Evolutionary conservation across 108 stramenopile species (phyloP), one percentile per base, ranked within the genome.

Genomic region (Discostella pseudostelligera): DNA sequence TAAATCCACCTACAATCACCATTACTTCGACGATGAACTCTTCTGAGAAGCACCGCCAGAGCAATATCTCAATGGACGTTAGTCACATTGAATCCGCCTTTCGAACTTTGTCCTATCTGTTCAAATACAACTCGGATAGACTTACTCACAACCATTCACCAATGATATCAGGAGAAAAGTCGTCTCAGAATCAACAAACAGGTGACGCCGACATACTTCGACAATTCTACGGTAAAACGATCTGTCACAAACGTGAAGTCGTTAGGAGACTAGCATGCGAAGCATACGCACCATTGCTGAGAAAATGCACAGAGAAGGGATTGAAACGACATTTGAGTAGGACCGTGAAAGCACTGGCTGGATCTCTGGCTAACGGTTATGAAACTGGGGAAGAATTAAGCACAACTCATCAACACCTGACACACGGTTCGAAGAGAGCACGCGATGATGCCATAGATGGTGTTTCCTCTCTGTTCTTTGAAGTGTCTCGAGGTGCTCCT

Each of bases 11-110:
- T 9, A 11, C 54, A 45, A 11, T 61, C n/a, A 63, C 77, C 39
- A 26, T 59, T 25, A 69, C 79, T 43, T 74, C 79, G 9, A 59
- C 63, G 36, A 42, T 46, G 2, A 84, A 84, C 2, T 69, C 82
- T 16, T 77, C 70, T 44, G 69, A 81, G 25, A 64, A 72, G 36
- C 84, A 88, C 61, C 59, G 65, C 16, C 70, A 66, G 11, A 69
- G 39, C 21, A 69, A 67, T 13, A 70, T 78, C 43, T 78, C 84
- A 12, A 59, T 93, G 62, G 87, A 94, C 51, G 88, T 89, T 11
- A 76, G 78, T 8, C 71, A 89, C 22, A 83, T 94, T 14, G 93
- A 94, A 81, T 60, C 89, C 37, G 87, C 82, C 17, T 89, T 94
- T 64, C 83, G 93, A 20, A 66, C 84, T 26, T 61, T 94, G 37